phyloP scores from a whole-genome alignment of 208 protist species.

The Trypanosoma brucei region DNA sequence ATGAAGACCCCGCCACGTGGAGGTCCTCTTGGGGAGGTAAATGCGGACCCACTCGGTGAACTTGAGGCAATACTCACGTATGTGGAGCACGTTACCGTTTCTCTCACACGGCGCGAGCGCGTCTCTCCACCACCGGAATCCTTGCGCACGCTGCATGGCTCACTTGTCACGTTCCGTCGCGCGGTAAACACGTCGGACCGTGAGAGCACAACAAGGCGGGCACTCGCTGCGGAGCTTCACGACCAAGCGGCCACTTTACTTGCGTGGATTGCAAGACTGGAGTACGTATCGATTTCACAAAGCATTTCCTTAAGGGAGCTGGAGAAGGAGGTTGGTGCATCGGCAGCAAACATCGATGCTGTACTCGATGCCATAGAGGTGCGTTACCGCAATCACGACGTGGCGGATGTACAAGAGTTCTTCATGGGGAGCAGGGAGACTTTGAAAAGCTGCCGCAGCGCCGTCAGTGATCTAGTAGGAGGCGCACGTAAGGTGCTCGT shows the following conservation, averaged over 20 bases:
- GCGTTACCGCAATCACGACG: constrained; percentile 52
- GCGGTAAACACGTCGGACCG: background rate
- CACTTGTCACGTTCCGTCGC: constrained; percentile 34
- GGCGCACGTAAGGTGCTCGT: constrained; percentile 39
- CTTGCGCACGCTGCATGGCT: constrained; percentile 39
- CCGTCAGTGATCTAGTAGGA: constrained; percentile 33
- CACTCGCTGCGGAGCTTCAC: constrained; percentile 44
- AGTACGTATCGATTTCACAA: constrained; percentile 49
- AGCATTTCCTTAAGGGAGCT: constrained; percentile 33
- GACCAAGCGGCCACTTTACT: constrained; percentile 39
- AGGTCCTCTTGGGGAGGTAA: background rate
- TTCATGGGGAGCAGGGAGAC: constrained; percentile 28
- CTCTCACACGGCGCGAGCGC: constrained; percentile 38
- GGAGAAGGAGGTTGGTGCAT: constrained; percentile 34
- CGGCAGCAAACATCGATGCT: constrained; percentile 26
- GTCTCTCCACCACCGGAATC: constrained; percentile 45
- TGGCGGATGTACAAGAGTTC: constrained; percentile 30
- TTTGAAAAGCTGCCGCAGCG: constrained; percentile 30
- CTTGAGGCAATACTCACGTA: constrained; percentile 61
- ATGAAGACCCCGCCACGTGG: background rate
- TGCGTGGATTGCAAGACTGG: constrained; percentile 45
- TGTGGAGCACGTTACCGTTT: constrained; percentile 35
- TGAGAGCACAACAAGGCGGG: constrained; percentile 14
- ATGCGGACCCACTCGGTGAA: constrained; percentile 31
- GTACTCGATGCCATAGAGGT: constrained; percentile 53